Percentiles rank a stretch among this genome's conserved stretches.
These are phyloP conservation scores for Colletotrichum gloeosporioides DNA, from an alignment of 2,329 filamentous ascomycete species.

Conservation along the genomic window DNA sequence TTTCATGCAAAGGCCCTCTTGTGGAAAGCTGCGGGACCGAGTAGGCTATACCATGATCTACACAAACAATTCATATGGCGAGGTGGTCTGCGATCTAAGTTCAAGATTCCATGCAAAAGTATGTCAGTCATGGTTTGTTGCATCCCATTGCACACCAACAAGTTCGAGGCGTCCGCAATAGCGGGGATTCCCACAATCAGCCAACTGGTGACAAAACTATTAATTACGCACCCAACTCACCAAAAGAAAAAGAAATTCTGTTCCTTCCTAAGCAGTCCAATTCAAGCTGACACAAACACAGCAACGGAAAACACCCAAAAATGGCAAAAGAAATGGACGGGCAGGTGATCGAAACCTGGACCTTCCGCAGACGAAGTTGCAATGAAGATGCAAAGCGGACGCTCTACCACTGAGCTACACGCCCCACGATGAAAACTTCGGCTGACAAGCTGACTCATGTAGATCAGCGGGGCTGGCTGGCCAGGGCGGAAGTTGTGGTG, in stretches of 20 bases:
- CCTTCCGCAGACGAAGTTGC: not conserved
- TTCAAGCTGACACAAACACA: not conserved
- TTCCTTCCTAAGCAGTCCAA: not conserved
- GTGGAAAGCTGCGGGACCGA: not conserved
- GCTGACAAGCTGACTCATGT: not conserved
- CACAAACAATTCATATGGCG: no score
- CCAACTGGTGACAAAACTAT: not conserved
- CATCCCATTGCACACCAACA: not conserved
- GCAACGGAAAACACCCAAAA: not conserved
- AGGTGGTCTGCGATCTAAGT: no score
- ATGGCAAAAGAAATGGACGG: not conserved
- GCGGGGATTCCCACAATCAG: not conserved
- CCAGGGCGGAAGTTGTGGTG: not conserved
- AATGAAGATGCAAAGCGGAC: not conserved
- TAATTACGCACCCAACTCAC: not conserved
- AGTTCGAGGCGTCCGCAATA: not conserved
- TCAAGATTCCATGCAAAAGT: not conserved
- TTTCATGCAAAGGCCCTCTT: not conserved
- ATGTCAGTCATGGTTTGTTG: not conserved
- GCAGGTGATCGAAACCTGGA: conserved; percentile 9
- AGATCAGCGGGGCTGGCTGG: not conserved
- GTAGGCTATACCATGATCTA: not conserved
- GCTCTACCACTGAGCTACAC: conserved; percentile 4
- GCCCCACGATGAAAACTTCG: not conserved
- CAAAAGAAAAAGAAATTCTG: not conserved